phyloP scores from a whole-genome alignment of 116 monocot genomes.

The Iris pallida region DNA sequence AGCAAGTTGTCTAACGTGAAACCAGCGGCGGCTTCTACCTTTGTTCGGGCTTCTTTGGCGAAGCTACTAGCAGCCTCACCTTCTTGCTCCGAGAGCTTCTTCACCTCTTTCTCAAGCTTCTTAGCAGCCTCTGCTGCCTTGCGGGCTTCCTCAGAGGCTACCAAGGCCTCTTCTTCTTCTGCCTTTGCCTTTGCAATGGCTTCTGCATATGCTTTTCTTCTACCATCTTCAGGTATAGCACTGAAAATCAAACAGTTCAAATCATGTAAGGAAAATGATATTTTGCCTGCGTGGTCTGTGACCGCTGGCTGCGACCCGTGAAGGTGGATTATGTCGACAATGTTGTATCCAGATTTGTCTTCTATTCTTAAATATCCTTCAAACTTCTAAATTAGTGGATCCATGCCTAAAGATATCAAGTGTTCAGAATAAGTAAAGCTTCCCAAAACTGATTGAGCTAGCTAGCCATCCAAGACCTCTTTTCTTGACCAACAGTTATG shows the following conservation, averaged over 20 bases:
- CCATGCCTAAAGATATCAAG: no score
- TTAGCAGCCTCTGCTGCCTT: slow-evolving; percentile 40
- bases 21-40: slow-evolving; percentile 26
- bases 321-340: no score
- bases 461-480: no score
- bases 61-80: slow-evolving; percentile 18
- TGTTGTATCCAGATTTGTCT: no score
- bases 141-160: slow-evolving; percentile 38
- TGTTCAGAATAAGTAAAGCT: no score
- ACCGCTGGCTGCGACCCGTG: no score
- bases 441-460: no score
- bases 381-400: no score
- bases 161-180: slow-evolving; percentile 51
- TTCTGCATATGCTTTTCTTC: slow-evolving; percentile 73
- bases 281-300: no score
- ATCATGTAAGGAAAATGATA: no score
- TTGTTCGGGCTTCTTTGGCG: not conserved
- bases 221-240: slow-evolving; percentile 80
- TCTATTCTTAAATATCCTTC: no score
- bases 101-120: slow-evolving; percentile 35
- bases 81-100: slow-evolving; percentile 27
- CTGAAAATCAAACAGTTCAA: slow-evolving; percentile 36
- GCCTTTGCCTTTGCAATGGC: slow-evolving; percentile 59
- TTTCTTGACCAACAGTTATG: no score
- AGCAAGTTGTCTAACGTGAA: slow-evolving; percentile 41